A percentile compares a stretch with the other conserved stretches of the same genome.
These are phyloP conservation scores for Phaseolus coccineus DNA, from an alignment of 331 rosid genomes.

Conservation along the genomic window DNA sequence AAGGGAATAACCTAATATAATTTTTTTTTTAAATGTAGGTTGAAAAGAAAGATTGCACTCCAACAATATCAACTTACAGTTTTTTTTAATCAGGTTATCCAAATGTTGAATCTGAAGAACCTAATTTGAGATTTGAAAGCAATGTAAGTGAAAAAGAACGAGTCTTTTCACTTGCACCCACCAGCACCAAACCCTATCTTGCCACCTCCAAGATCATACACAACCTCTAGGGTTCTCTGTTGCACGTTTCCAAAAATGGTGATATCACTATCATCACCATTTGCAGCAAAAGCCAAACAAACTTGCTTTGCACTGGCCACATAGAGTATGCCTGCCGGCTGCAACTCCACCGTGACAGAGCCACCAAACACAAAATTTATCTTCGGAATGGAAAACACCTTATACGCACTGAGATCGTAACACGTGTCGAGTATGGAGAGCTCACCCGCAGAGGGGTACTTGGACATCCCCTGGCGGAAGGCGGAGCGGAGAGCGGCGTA, in stretches of 20 bases:
- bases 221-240: constrained; percentile 68
- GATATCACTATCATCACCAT: constrained; percentile 43
- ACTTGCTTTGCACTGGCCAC: constrained; percentile 38
- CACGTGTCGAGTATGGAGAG: constrained; percentile 69
- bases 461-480: constrained; percentile 55
- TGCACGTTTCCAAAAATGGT: constrained; percentile 78
- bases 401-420: constrained; percentile 58
- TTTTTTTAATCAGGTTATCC: too few species aligned
- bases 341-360: constrained; percentile 45
- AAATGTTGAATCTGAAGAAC: too few species aligned
- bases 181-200: constrained; percentile 69
- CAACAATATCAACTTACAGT: too few species aligned
- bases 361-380: constrained; percentile 52
- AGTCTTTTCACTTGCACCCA: constrained; percentile 48
- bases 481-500: constrained; percentile 51
- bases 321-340: constrained; percentile 42
- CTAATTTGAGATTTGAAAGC: too few species aligned
- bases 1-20: too few species aligned
- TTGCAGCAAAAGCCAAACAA: constrained; percentile 72
- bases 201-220: constrained; percentile 67
- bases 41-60: too few species aligned
- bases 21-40: too few species aligned
- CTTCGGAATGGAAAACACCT: constrained; percentile 41
- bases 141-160: too few species aligned
- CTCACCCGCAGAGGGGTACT: constrained; percentile 43